Evolutionary conservation across 768 basidiomycete species (phyloP).

Genomic region (Gloeostereum incarnatum): DNA sequence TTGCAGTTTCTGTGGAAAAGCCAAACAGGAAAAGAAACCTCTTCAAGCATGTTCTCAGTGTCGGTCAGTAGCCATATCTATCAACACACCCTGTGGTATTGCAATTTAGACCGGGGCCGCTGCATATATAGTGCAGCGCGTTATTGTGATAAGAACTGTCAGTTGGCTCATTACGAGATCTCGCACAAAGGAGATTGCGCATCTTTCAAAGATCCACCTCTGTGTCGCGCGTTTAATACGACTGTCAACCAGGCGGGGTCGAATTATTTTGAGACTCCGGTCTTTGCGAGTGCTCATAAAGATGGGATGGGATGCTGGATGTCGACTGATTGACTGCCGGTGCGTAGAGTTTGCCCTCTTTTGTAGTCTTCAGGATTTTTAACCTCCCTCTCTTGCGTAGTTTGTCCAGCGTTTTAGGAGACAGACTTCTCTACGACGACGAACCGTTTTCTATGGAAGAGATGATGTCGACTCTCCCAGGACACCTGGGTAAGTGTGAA

Average conservation of each 20-base stretch:
- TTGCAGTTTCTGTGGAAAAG: no score
- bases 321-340: slow-evolving; percentile 8
- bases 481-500: no score
- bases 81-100: no score
- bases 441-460: no score
- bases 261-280: slow-evolving; percentile 5
- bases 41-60: slow-evolving; percentile 6
- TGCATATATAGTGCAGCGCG: not conserved
- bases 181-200: slow-evolving; percentile 8
- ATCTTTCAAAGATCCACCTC: slow-evolving; percentile 6
- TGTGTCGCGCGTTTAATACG: slow-evolving; percentile 8
- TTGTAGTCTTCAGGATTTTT: no score
- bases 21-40: no score
- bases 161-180: slow-evolving; percentile 7
- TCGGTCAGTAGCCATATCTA: slow-evolving; percentile 12
- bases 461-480: no score
- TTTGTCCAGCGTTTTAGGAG: no score
- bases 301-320: slow-evolving; percentile 10
- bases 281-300: slow-evolving; percentile 3
- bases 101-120: not conserved
- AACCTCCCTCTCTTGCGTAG: no score
- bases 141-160: slow-evolving; percentile 9
- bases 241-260: slow-evolving; percentile 6
- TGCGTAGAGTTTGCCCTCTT: no score
- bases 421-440: no score